Percentiles rank a stretch among this genome's conserved stretches.
phyloP scores from a whole-genome alignment of 1,139 yeast species.

The Yamadazyma dendronema region DNA sequence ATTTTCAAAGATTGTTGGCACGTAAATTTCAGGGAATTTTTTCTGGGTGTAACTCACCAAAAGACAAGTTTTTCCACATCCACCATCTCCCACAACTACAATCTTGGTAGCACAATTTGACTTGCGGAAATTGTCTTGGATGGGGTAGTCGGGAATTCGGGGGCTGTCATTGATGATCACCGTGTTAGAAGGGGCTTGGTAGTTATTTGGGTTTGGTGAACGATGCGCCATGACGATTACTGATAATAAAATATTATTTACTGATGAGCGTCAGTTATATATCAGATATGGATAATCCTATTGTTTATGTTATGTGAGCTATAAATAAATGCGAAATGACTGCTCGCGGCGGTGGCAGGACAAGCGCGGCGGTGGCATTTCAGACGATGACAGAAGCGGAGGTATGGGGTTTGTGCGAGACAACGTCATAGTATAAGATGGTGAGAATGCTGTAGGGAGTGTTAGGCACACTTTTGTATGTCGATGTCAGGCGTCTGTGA shows the following conservation, averaged over 20 bases:
- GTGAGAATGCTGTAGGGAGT: too few relatives aligned
- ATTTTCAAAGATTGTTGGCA: slow-evolving; percentile 90
- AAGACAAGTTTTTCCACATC: slow-evolving; percentile 90
- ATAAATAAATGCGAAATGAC: slow-evolving; percentile 1
- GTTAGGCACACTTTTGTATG: too few relatives aligned
- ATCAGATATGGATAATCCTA: too few relatives aligned
- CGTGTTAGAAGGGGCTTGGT: slow-evolving; percentile 11
- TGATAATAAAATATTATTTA: too few relatives aligned
- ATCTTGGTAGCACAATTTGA: slow-evolving; percentile 53
- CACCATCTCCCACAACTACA: slow-evolving; percentile 93
- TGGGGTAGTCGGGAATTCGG: slow-evolving; percentile 34
- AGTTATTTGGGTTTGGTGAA: neutral
- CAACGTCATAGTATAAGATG: too few relatives aligned
- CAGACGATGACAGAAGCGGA: too few relatives aligned
- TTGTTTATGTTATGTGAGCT: neutral
- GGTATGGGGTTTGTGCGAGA: too few relatives aligned
- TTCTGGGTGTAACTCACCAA: slow-evolving; percentile 81
- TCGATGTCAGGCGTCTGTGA: too few relatives aligned
- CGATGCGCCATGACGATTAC: neutral
- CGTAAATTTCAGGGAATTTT: slow-evolving; percentile 70
- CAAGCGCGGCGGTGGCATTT: too few relatives aligned
- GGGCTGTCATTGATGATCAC: slow-evolving; percentile 41
- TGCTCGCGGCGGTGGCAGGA: too few relatives aligned
- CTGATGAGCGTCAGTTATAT: too few relatives aligned
- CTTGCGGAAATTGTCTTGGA: slow-evolving; percentile 31